Conservation (phyloP, 73 alveolate genomes). For the Paramecium caudatum region DNA sequence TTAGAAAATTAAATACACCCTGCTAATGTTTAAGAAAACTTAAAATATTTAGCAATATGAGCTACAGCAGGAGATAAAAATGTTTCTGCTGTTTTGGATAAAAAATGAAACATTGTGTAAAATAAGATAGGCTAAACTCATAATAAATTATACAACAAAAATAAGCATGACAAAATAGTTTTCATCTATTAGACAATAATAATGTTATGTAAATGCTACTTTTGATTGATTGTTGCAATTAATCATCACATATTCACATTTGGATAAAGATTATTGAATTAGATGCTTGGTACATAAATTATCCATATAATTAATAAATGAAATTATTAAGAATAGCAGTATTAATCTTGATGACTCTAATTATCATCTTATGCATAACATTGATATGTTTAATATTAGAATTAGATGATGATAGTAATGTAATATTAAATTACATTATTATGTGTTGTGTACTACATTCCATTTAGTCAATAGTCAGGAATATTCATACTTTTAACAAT, state of each 20-base stretch:
- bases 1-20: not conserved
- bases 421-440: not conserved
- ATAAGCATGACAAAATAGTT: not conserved
- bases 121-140: conserved; percentile 34
- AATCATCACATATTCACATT: conserved; percentile 10
- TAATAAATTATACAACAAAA: not conserved
- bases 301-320: conserved; percentile 63
- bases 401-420: conserved; percentile 43
- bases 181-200: conserved; percentile 25
- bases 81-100: conserved; percentile 40
- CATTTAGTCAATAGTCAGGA: conserved; percentile 10
- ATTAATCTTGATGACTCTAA: not conserved
- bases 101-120: not conserved
- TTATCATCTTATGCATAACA: not conserved
- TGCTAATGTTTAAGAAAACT: conserved; percentile 51
- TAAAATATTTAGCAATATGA: conserved; percentile 28
- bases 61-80: conserved; percentile 63
- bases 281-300: conserved; percentile 1
- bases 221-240: conserved; percentile 5
- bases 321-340: not conserved
- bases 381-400: not conserved
- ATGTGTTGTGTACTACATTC: not conserved
- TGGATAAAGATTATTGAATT: not conserved
- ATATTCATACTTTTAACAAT: not conserved
- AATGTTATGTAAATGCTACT: conserved; percentile 9